Evolutionary conservation across 768 basidiomycete genomes (phyloP), one percentile per base, ranked within the genome.

Genomic region (Russula lepida): DNA sequence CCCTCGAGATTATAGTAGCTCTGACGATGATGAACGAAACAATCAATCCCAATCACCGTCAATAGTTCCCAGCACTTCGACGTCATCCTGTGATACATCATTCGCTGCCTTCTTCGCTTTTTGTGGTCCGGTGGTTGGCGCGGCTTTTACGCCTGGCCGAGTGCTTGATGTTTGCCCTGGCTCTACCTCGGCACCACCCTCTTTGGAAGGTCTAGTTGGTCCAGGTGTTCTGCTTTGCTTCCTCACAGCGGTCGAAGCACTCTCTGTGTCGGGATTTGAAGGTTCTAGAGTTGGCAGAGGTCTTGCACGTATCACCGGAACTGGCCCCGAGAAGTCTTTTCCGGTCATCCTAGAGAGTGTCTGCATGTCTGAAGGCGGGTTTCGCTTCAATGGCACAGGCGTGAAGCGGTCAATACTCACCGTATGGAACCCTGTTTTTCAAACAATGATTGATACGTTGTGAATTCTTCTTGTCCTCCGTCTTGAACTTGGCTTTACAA

Each of bases 401-500:
- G 9, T 19, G 54, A 58, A 4, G 44, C n/a, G 37, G n/a, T 13
- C 30, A 28, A 50, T 56, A 75, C 82, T 65, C 67, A 89, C 89
- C 89, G 64, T 89, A 88, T 55, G 90, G 89, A 46, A 82, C 78
- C 64, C 83, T 81, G 67, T 88, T 84, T 60, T 83, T 83, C n/a
- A 95, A 73, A 69, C 84, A 88, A 63, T 81, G 77, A 62, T 84
- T 86, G 59, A 95, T 88, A 50, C 86, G 78, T n/a, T 78, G 79
- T 30, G 84, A 79, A 70, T 94, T 86, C 70, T 82, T 84, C 74
- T 81, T 89, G 70, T 94, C 92, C 71, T 95, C 94, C 0, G 84
- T 79, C 68, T 91, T 94, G 77, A 93, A 95, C 70, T 95, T 95
- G 72, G 90, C 88, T 73, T 92, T 93, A 72, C 94, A 92, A 28